Evolutionary conservation across 2,329 filamentous ascomycete genomes (phyloP).

Genomic region (Colletotrichum godetiae): DNA sequence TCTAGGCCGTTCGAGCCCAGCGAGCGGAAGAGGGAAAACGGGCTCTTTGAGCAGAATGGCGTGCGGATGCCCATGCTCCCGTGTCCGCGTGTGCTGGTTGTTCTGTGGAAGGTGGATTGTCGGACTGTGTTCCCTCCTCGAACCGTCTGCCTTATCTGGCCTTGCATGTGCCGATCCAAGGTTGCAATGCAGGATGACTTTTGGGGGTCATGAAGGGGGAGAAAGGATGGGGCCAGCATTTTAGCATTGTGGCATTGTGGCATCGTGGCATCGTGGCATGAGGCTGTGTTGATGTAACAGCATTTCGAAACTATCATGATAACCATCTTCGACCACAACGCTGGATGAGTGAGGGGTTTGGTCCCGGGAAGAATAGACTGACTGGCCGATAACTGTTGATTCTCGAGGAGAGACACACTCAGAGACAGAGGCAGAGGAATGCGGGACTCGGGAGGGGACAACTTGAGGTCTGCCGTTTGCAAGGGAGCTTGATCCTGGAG

Average conservation of each 20-base stretch:
- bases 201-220: background rate
- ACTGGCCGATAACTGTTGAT: background rate
- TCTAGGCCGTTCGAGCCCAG: background rate
- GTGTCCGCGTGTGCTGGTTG: background rate
- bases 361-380: background rate
- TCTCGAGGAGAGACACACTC: background rate
- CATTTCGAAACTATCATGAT: background rate
- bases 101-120: background rate
- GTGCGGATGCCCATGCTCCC: background rate
- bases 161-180: background rate
- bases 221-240: background rate
- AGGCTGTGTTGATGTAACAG: background rate
- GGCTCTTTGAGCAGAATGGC: background rate
- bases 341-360: background rate
- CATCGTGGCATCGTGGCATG: background rate
- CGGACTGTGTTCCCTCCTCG: background rate
- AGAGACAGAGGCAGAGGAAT: background rate
- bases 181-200: background rate
- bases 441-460: background rate
- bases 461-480: conserved; percentile 3
- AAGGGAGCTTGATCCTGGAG: conserved; percentile 16
- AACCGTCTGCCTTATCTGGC: background rate
- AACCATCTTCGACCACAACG: background rate
- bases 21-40: background rate
- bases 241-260: background rate